Evolutionary conservation across 1,139 yeast species (phyloP), one percentile per base, ranked within the genome.

Genomic region (Pichia sp.): DNA sequence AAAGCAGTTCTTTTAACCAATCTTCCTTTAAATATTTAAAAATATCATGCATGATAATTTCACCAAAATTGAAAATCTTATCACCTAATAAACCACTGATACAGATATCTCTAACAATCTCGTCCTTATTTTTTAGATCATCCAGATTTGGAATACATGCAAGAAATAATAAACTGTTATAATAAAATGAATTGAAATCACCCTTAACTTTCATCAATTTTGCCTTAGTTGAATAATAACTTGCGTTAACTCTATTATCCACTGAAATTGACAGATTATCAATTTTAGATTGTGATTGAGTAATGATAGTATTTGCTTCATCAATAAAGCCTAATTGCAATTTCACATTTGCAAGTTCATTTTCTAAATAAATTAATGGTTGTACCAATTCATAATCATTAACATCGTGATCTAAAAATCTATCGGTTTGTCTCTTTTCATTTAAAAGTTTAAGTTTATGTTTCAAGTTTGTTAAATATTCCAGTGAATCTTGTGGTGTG

Each of bases 21-120:
- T 71, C 71, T 30, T 66, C 67, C 40, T 74, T 66, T 47, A 85
- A 73, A 41, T 76, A 71, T 45, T 73, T 67, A 65, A 92, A 76
- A 48, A 90, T 82, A 45, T 95, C 96, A 65, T 92, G 97, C 63
- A 89, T 79, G 52, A 92, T 76, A 56, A 92, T 77, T 68, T 94
- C 98, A 46, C 98, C 98, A 67, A 92, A 92, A 69, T 90, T 92
- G 72, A 89, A 94, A 57, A 92, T 86, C 63, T 80, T 82, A 61
- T 89, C 96, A 42, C 97, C 98, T 57, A 92, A 73, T 54, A 92
- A 71, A 0, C 97, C 98, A 40, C 96, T 82, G 46, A 89, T 75
- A 52, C 95, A 77, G 59, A 92, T 75, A 57, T 92, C 95, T 60
- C 82, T 81, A 25, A 96, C 92, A 49, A 88, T 72, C 51, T 70